Evolutionary conservation across 352 stramenopile genomes (phyloP).

Genomic region (Phytopythium vexans): DNA sequence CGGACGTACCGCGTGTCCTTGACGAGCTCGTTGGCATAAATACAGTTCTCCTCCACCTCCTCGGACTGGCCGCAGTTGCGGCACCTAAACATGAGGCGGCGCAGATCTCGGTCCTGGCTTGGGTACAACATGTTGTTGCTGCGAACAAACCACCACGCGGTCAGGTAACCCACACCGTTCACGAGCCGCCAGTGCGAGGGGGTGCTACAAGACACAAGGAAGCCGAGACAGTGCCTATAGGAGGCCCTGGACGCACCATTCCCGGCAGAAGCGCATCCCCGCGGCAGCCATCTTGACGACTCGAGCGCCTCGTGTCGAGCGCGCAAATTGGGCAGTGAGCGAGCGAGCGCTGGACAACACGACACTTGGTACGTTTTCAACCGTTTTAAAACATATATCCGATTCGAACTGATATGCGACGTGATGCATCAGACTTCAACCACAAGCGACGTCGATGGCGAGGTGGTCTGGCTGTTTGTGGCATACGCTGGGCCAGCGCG

Average conservation of each 20-base stretch:
- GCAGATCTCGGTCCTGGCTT: conserved; percentile 84
- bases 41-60: conserved; percentile 88
- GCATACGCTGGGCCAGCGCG: background rate
- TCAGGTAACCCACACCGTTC: background rate
- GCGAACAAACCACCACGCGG: background rate
- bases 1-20: conserved; percentile 77
- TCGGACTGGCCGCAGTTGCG: conserved; percentile 86
- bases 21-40: conserved; percentile 90
- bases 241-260: conserved; percentile 55
- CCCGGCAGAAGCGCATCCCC: conserved; percentile 86
- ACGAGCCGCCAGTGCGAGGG: background rate
- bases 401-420: no score
- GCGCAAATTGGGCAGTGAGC: no score
- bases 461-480: conserved; percentile 1
- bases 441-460: conserved; percentile 2
- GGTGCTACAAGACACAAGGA: background rate
- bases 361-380: no score
- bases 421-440: conserved; percentile 1
- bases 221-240: background rate
- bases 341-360: no score
- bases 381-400: no score
- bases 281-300: conserved; percentile 55
- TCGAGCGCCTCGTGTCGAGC: no score
- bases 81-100: conserved; percentile 82
- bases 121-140: conserved; percentile 93